Evolutionary conservation across 352 stramenopile genomes (phyloP), one percentile per base, ranked within the genome.

Genomic region (Phytophthora brassicae): DNA sequence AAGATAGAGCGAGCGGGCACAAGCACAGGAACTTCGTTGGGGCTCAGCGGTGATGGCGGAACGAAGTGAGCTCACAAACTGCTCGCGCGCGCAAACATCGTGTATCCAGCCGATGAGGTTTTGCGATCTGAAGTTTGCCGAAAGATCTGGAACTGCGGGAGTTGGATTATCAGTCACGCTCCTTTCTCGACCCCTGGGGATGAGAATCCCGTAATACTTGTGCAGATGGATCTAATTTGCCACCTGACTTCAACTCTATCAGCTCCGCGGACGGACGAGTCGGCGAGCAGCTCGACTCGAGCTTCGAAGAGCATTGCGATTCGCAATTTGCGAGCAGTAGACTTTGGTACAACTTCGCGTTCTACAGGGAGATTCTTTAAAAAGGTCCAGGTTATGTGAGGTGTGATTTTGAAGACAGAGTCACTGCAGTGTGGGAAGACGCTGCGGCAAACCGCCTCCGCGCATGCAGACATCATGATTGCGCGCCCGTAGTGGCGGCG

Each of bases 1-100:
- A 45, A 66, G 63, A 66, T 62, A 70, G 63, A 70, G 63, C 63
- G 56, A 55, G 63, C 50, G 36, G 36, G 17, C 20, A 20, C 23
- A 23, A 9, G 23, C 31, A 44, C 50, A 49, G 44, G 64, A 52
- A 48, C 23, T 41, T 38, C 44, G n/a, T n/a, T n/a, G n/a, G n/a
- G n/a, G n/a, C n/a, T n/a, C n/a, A n/a, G n/a, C n/a, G n/a, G n/a
- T n/a, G n/a, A n/a, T n/a, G n/a, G n/a, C n/a, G 24, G 23, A n/a
- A n/a, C 42, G 5, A 16, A 44, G 17, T 24, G n/a, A 17, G 44
- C 28, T 43, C n/a, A 46, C 47, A 14, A 50, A 16, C 48, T 29
- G 39, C 19, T 41, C 54, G 46, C 23, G 41, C 14, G n/a, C 24
- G 46, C 39, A 54, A 29, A 36, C 35, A 62, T 56, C 60, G 12